phyloP scores from a whole-genome alignment of 2,329 filamentous ascomycete genomes.

The Chrysosporium queenslandicum region DNA sequence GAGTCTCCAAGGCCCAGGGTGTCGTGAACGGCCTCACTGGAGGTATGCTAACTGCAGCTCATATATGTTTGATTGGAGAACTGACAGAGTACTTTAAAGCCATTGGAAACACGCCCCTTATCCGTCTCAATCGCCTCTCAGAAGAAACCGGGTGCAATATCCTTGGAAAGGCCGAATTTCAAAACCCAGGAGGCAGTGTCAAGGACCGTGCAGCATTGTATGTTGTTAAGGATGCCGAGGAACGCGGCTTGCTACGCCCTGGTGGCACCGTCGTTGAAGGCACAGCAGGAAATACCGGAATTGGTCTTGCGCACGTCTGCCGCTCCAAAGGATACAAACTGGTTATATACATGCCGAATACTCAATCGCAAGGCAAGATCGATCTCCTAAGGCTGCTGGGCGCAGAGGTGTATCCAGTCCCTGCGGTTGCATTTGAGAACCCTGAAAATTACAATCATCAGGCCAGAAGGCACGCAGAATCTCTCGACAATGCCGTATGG shows the following conservation, averaged over 20 bases:
- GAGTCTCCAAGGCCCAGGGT: conserved; percentile 70
- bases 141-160: conserved; percentile 87
- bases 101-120: conserved; percentile 93
- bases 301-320: conserved; percentile 94
- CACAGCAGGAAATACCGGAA: conserved; percentile 95
- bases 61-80: background rate
- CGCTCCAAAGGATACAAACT: conserved; percentile 83
- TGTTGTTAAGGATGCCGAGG: conserved; percentile 88
- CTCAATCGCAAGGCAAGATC: conserved; percentile 95
- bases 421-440: conserved; percentile 90
- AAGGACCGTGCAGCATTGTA: conserved; percentile 95
- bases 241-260: conserved; percentile 66
- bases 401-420: conserved; percentile 91
- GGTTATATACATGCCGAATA: conserved; percentile 99
- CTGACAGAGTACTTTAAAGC: conserved; percentile 45
- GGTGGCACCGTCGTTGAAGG: conserved; percentile 95
- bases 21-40: conserved; percentile 68
- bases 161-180: conserved; percentile 95
- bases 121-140: conserved; percentile 78
- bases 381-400: conserved; percentile 83
- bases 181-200: conserved; percentile 91
- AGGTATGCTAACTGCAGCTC: conserved; percentile 45
- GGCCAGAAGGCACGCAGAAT: conserved; percentile 78
- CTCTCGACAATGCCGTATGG: conserved; percentile 82
- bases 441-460: conserved; percentile 98